phyloP scores from a whole-genome alignment of 2,329 filamentous ascomycete genomes.

The Fusarium phyllophilum region DNA sequence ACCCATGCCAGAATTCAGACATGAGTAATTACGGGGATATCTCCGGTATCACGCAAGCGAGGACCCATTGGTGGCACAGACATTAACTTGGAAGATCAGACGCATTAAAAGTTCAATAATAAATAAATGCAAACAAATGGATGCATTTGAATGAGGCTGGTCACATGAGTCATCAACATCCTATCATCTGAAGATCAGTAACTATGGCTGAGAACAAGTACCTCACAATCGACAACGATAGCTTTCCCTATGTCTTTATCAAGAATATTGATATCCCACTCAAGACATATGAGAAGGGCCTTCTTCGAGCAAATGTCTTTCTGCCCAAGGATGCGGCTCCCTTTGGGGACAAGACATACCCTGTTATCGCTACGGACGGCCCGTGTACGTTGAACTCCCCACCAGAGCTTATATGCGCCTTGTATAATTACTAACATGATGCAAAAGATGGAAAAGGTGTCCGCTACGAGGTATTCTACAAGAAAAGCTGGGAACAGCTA shows the following conservation, averaged over 20 bases:
- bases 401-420: accelerated
- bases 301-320: conserved; percentile 3
- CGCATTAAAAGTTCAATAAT: not conserved
- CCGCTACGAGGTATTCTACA: conserved; percentile 45
- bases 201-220: conserved; percentile 8
- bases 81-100: too few species aligned
- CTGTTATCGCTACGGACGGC: conserved; percentile 75
- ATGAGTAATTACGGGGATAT: not conserved
- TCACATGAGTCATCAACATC: not conserved
- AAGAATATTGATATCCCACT: conserved; percentile 2
- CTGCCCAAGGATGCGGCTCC: conserved; percentile 1
- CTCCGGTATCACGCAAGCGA: not conserved
- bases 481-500: conserved; percentile 57
- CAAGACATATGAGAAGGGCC: not conserved
- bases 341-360: conserved; percentile 41
- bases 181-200: not conserved
- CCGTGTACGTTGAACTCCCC: conserved; percentile 67
- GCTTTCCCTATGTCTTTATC: conserved; percentile 1
- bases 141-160: not conserved
- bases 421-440: conserved; percentile 50
- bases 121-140: not conserved
- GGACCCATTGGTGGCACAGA: too few species aligned
- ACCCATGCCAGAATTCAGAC: not conserved
- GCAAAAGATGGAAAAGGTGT: not conserved
- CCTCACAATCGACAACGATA: not conserved